Evolutionary conservation across 2,329 filamentous ascomycete species (phyloP), one percentile per base, ranked within the genome.

Genomic region (Zalaria obscura): DNA sequence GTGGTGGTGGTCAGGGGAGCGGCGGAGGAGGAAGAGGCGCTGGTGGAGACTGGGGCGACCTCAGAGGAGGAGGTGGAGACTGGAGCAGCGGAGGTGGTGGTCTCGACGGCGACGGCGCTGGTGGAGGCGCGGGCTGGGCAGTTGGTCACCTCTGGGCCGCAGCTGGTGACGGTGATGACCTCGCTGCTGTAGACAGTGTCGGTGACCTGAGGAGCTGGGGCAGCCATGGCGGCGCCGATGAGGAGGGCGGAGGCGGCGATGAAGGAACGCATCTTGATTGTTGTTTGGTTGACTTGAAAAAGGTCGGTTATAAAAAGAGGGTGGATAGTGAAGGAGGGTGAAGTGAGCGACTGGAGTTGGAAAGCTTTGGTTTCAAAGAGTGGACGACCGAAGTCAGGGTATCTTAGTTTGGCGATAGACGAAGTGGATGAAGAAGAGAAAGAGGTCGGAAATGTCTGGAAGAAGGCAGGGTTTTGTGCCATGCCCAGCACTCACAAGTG

Each of bases 371-470:
- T 48, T 41, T 32, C 38, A 45, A 51, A 50, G 52, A 55, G 49
- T 51, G 53, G 47, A 52, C 48, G 52, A 55, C 52, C 51, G 51
- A 52, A 52, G 52, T 55, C 52, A 48, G 43, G 29, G 29, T 32
- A 32, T 32, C 29, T 32, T 32, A 32, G 7, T 7, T 32, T 7
- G 7, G 29, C 29, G 29, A 32, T 32, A 7, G 29, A n/a, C 29
- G 29, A 32, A n/a, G 29, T 7, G 7, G 29, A 32, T 7, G n/a
- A 7, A n/a, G 29, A 32, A 32, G n/a, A n/a, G 29, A 32, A 7
- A 7, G 7, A 32, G n/a, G 7, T 7, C 29, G 7, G 29, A 32
- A n/a, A 32, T n/a, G 18, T 18, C 18, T 18, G 18, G 18, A 32
- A 7, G 3, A 32, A n/a, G n/a, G 7, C 29, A 32, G 29, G 29